Evolutionary conservation across 148 eudicot genomes (phyloP).

Genomic region (Amaranthus hypochondriacus): DNA sequence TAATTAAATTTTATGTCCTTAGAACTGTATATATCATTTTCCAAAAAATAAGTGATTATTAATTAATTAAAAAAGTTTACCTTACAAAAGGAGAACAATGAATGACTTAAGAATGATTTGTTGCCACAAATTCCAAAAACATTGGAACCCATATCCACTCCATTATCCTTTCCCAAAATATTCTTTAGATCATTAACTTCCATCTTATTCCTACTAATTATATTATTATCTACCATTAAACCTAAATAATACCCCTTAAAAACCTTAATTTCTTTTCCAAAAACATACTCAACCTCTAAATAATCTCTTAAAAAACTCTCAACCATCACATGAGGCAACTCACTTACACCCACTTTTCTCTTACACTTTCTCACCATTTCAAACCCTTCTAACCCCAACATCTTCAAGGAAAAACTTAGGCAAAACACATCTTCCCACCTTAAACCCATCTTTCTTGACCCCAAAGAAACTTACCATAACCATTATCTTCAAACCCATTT

Average conservation of each 20-base stretch:
- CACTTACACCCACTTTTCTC: conserved; percentile 22
- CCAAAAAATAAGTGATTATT: no score
- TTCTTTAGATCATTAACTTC: not conserved
- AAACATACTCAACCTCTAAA: conserved; percentile 18
- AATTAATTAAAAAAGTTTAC: conserved; percentile 14
- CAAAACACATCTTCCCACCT: conserved; percentile 22
- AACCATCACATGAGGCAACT: conserved; percentile 30
- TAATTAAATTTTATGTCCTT: no score
- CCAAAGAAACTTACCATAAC: conserved; percentile 28
- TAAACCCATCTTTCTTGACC: conserved; percentile 3
- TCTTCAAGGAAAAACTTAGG: conserved; percentile 29
- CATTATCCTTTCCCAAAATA: conserved; percentile 18
- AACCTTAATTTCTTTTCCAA: conserved; percentile 26
- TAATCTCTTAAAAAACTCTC: conserved; percentile 25
- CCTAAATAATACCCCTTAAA: conserved; percentile 19
- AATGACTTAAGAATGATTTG: conserved; percentile 24
- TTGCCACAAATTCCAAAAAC: conserved; percentile 45
- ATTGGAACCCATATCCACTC: conserved; percentile 9
- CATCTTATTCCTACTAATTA: not conserved
- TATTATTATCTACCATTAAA: conserved; percentile 1
- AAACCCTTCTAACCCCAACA: conserved; percentile 23
- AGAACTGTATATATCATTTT: no score
- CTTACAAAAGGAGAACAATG: conserved; percentile 50
- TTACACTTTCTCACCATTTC: conserved; percentile 13
- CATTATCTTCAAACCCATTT: conserved; percentile 20